Evolutionary conservation across 176 grass and related monocot species (phyloP).

Genomic region (Avena eriantha): DNA sequence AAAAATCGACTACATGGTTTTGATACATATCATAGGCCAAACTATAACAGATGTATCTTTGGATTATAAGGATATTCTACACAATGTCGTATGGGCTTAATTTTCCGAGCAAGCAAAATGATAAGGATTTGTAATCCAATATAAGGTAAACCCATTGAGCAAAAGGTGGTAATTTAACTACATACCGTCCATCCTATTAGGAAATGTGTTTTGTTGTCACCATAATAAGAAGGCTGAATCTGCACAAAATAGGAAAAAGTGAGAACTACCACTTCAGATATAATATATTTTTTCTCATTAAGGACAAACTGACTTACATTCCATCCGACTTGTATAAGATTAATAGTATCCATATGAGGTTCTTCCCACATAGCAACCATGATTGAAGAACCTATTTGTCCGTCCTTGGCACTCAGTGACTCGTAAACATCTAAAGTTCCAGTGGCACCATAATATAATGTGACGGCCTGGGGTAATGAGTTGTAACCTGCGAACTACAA

Average conservation of each 20-base stretch:
- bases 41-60: not conserved
- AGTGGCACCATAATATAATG: not conserved
- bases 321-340: constrained; percentile 27
- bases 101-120: not conserved
- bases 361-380: not conserved
- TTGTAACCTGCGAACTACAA: not conserved
- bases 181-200: constrained; percentile 18
- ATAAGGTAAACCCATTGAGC: not conserved
- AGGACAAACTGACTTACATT: not conserved
- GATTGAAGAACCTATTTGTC: not conserved
- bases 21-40: not conserved
- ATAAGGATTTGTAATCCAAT: not conserved
- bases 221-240: constrained; percentile 22
- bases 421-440: constrained; percentile 26
- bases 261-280: not conserved
- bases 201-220: constrained; percentile 39
- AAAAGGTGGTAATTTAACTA: not conserved
- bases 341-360: not conserved
- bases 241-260: not conserved
- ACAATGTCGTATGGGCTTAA: not conserved
- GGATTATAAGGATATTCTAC: not conserved
- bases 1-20: not conserved
- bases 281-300: not conserved
- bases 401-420: not conserved
- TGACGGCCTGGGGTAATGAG: not conserved